These are phyloP conservation scores for Melocanna baccifera DNA, from an alignment of 176 grass and related monocot species.

Conservation along the genomic window DNA sequence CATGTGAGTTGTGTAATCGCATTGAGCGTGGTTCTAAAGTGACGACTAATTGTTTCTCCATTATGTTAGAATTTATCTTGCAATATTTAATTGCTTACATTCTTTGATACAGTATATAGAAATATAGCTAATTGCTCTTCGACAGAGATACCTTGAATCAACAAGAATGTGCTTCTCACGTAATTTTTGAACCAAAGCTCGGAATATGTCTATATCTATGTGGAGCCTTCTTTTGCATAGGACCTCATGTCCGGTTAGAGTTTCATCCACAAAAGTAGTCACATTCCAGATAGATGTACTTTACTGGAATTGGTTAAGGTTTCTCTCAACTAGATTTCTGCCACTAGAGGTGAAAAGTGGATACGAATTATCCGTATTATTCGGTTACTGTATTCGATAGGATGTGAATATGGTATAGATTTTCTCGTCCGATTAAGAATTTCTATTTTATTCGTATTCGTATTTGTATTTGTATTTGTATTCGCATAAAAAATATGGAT, in stretches of 20 bases:
- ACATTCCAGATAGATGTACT: neutral
- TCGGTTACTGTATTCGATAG: too few relatives aligned
- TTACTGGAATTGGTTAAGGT: too few relatives aligned
- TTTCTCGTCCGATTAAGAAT: too few relatives aligned
- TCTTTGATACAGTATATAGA: neutral
- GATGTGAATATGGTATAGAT: too few relatives aligned
- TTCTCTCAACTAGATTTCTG: too few relatives aligned
- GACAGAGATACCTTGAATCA: neutral
- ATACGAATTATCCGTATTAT: too few relatives aligned
- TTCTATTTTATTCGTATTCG: too few relatives aligned
- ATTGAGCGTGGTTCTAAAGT: neutral
- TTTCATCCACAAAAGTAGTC: neutral
- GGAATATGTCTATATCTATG: neutral
- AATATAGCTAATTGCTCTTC: neutral
- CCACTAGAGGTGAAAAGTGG: too few relatives aligned
- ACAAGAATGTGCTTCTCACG: neutral
- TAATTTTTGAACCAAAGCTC: neutral
- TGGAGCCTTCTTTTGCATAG: neutral
- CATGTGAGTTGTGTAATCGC: constrained; percentile 16
- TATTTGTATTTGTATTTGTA: too few relatives aligned
- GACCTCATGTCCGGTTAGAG: neutral
- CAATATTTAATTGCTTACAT: neutral
- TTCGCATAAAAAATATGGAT: too few relatives aligned
- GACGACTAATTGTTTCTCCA: constrained; percentile 14
- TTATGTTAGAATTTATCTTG: constrained; percentile 11